phyloP scores from a whole-genome alignment of 257 asterid species.

The Solanum sitiens region DNA sequence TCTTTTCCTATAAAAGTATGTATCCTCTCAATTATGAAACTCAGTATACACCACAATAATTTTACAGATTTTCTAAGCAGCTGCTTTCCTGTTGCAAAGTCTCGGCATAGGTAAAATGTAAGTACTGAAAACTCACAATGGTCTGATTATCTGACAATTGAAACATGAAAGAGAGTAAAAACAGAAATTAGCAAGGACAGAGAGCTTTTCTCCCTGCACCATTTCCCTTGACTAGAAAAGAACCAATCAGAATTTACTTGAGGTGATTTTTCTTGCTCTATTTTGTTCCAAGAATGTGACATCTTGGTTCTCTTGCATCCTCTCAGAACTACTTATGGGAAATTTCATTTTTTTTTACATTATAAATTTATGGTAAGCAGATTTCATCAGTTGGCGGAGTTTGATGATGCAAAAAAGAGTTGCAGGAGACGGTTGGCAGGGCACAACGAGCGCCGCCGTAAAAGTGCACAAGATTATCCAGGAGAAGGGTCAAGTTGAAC shows the following conservation, averaged over 20 bases:
- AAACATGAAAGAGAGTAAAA: neutral
- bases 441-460: slow-evolving; percentile 88
- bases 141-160: neutral
- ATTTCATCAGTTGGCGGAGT: slow-evolving; percentile 74
- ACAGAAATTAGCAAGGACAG: neutral
- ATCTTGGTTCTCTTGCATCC: neutral
- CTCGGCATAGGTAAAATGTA: neutral
- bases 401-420: slow-evolving; percentile 81
- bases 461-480: slow-evolving; percentile 52
- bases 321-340: neutral
- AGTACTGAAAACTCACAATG: neutral
- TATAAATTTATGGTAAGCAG: slow-evolving; percentile 20
- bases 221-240: neutral
- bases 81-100: neutral
- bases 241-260: neutral
- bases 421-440: slow-evolving; percentile 89
- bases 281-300: neutral
- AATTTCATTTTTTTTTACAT: neutral
- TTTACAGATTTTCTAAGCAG: neutral
- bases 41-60: neutral
- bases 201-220: neutral
- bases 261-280: neutral
- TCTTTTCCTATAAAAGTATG: neutral
- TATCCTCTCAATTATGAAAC: neutral
- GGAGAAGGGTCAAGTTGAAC: slow-evolving; percentile 25